A percentile compares a stretch with the other conserved stretches of the same genome.
phyloP scores from a whole-genome alignment of 306 rosid genomes.

The Vicia faba region DNA sequence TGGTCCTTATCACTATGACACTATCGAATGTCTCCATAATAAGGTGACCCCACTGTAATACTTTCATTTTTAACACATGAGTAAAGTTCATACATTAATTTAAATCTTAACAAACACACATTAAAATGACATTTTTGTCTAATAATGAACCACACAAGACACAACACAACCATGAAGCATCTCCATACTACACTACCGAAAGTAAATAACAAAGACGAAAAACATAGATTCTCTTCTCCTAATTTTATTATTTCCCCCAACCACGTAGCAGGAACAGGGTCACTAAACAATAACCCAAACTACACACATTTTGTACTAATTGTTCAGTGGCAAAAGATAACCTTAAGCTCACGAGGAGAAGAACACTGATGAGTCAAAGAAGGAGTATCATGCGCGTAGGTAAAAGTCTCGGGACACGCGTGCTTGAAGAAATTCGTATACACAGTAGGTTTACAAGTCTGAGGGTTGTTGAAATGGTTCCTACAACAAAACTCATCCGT shows the following conservation, averaged over 20 bases:
- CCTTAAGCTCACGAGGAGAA: constrained; percentile 86
- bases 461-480: constrained; percentile 66
- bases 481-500: constrained; percentile 74
- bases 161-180: neutral
- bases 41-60: neutral
- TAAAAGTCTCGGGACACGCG: constrained; percentile 72
- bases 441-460: constrained; percentile 53
- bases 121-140: neutral
- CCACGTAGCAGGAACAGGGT: neutral
- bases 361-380: constrained; percentile 85
- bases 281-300: constrained; percentile 31
- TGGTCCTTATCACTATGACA: constrained; percentile 6
- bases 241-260: neutral
- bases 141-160: neutral
- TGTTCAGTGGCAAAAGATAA: constrained; percentile 78
- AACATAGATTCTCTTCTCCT: neutral
- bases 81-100: too few relatives aligned
- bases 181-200: neutral
- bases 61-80: too few relatives aligned
- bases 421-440: constrained; percentile 67
- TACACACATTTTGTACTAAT: neutral
- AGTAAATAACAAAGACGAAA: neutral
- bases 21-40: too few relatives aligned
- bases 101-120: neutral
- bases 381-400: constrained; percentile 77